phyloP scores from a whole-genome alignment of 139 green algal genomes.

The Coccomyxa sp. region DNA sequence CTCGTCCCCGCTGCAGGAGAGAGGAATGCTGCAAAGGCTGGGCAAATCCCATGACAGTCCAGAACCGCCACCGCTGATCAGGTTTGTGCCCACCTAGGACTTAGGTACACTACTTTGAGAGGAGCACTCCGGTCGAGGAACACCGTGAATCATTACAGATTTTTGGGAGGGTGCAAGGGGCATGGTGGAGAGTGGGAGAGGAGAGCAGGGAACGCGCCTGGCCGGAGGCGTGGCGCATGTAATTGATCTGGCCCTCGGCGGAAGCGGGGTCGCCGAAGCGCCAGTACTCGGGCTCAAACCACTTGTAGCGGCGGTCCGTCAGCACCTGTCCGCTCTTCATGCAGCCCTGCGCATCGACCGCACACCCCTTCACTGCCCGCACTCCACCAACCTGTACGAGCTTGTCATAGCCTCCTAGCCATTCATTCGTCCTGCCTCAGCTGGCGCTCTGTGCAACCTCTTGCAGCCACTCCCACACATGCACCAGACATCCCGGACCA shows the following conservation, averaged over 20 bases:
- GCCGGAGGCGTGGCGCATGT: slow-evolving; percentile 44
- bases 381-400: background rate
- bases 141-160: background rate
- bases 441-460: too few relatives aligned
- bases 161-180: background rate
- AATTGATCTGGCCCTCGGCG: slow-evolving; percentile 35
- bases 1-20: too few relatives aligned
- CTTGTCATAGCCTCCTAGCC: too few relatives aligned
- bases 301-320: slow-evolving; percentile 44
- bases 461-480: too few relatives aligned
- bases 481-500: too few relatives aligned
- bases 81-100: too few relatives aligned
- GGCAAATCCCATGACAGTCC: too few relatives aligned
- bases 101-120: too few relatives aligned
- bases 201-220: slow-evolving; percentile 15
- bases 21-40: too few relatives aligned
- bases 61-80: too few relatives aligned
- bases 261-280: slow-evolving; percentile 50
- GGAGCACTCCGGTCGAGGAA: background rate
- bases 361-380: background rate
- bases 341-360: slow-evolving; percentile 37
- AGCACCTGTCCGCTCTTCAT: slow-evolving; percentile 67
- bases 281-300: slow-evolving; percentile 58
- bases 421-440: too few relatives aligned
- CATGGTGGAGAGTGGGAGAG: background rate